Percentiles rank a stretch among this genome's conserved stretches.
phyloP scores from a whole-genome alignment of 768 basidiomycete species.

The Chlorophyllum brunneum region DNA sequence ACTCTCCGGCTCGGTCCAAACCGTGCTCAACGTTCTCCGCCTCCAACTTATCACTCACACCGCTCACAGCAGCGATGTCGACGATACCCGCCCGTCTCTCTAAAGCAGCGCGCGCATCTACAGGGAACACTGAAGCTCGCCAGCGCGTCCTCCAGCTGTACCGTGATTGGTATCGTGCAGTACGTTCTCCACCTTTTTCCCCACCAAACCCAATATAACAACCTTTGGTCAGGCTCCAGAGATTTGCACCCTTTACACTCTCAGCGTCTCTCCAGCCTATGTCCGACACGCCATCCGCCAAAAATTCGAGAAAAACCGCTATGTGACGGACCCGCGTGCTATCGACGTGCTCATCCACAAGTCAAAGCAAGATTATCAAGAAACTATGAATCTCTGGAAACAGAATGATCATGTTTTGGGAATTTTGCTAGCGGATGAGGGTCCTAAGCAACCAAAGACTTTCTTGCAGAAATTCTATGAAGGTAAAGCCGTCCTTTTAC shows the following conservation, averaged over 20 bases:
- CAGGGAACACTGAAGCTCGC: constrained; percentile 55
- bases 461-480: constrained; percentile 86
- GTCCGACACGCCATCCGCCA: constrained; percentile 81
- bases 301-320: constrained; percentile 81
- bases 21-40: constrained; percentile 8
- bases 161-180: constrained; percentile 90
- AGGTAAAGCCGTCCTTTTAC: constrained; percentile 41
- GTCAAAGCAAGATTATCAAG: constrained; percentile 85
- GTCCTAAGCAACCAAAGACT: constrained; percentile 37
- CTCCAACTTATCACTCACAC: constrained; percentile 11
- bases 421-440: constrained; percentile 41
- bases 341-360: constrained; percentile 88
- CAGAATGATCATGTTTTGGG: constrained; percentile 79
- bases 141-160: constrained; percentile 74
- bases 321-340: constrained; percentile 75
- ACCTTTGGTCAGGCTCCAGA: constrained; percentile 72
- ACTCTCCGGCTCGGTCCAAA: constrained; percentile 9
- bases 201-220: constrained; percentile 5
- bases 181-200: constrained; percentile 35
- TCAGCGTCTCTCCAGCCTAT: constrained; percentile 73
- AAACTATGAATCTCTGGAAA: constrained; percentile 94
- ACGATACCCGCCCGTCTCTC: constrained; percentile 92
- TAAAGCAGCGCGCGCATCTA: constrained; percentile 58
- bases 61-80: constrained; percentile 30
- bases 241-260: constrained; percentile 75